A percentile compares a stretch with the other conserved stretches of the same genome.
phyloP scores from a whole-genome alignment of 306 rosid species.

The Vigna trinervia region DNA sequence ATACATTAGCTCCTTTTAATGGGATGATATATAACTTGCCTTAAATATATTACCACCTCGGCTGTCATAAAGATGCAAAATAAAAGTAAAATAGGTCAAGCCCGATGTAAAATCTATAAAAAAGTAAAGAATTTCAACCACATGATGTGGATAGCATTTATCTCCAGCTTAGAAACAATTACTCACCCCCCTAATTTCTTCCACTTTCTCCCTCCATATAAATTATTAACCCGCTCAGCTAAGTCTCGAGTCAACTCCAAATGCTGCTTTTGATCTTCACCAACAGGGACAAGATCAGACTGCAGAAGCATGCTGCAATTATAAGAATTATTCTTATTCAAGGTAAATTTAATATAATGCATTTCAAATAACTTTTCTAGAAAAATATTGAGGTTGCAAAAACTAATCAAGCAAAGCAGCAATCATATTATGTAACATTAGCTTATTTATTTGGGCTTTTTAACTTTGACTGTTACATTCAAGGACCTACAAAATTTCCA shows the following conservation, averaged over 20 bases:
- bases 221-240: conserved; percentile 87
- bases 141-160: conserved; percentile 14
- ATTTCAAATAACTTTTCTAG: conserved; percentile 28
- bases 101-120: conserved; percentile 29
- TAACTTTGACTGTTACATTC: conserved; percentile 35
- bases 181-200: conserved; percentile 96
- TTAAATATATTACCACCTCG: conserved; percentile 86
- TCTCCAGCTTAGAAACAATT: conserved; percentile 38
- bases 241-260: conserved; percentile 93
- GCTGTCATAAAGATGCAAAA: conserved; percentile 61
- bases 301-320: conserved; percentile 60
- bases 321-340: conserved; percentile 52
- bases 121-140: conserved; percentile 20
- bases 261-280: conserved; percentile 99
- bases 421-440: conserved; percentile 35
- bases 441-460: conserved; percentile 7
- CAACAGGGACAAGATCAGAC: conserved; percentile 96
- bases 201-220: conserved; percentile 97
- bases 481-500: conserved; percentile 24
- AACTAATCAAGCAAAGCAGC: conserved; percentile 24
- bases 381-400: conserved; percentile 5
- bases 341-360: conserved; percentile 40
- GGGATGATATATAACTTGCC: conserved; percentile 58
- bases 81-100: conserved; percentile 46
- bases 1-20: conserved; percentile 36